Conservation (phyloP, 78 protist genomes). For the Dictyostelium citrinum region DNA sequence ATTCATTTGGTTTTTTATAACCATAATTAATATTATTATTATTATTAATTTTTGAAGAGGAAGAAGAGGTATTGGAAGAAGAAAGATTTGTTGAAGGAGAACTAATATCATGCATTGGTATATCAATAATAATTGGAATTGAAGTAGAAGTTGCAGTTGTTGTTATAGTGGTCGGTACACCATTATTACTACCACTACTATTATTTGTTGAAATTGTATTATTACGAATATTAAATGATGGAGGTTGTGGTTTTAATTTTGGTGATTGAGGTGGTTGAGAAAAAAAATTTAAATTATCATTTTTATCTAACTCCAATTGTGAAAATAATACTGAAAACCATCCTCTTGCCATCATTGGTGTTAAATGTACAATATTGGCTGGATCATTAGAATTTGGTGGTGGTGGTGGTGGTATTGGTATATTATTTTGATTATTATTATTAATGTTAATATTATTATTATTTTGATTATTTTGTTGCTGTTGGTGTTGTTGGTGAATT, state of each 20-base stretch:
- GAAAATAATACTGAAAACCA: conserved; percentile 49
- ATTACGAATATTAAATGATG: background rate
- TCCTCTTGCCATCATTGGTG: conserved; percentile 73
- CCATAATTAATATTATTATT: background rate
- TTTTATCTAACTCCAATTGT: background rate
- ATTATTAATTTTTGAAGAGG: background rate
- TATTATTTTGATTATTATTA: background rate
- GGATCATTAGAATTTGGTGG: background rate
- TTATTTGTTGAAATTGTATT: background rate
- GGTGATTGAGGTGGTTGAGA: background rate
- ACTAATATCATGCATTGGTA: background rate
- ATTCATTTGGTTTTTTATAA: background rate
- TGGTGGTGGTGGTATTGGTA: background rate
- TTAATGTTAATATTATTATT: background rate
- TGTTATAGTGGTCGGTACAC: background rate
- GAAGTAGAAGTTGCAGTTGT: background rate
- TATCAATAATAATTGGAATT: background rate
- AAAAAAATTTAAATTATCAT: background rate
- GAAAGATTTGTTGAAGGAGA: background rate
- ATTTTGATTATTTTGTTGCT: background rate
- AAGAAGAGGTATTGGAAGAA: background rate
- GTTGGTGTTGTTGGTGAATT: background rate
- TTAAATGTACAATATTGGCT: conserved; percentile 18
- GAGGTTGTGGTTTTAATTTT: background rate
- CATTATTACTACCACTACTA: background rate